Conservation (phyloP, 129 eudicot species). For the Escallonia rubra region DNA sequence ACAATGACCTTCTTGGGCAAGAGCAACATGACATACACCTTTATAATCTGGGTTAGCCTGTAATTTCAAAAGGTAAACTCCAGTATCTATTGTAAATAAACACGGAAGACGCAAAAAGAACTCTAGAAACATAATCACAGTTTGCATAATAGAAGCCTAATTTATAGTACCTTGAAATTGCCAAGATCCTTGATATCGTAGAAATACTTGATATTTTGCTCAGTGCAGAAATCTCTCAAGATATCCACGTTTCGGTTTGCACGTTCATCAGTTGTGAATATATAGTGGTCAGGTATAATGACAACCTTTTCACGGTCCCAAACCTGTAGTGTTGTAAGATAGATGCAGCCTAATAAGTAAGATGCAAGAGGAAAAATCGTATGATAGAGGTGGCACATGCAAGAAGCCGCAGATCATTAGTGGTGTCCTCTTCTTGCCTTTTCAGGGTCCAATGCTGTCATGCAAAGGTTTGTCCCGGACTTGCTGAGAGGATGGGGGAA, state of each 20-base stretch:
- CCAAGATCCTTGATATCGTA: constrained; percentile 91
- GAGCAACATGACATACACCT: constrained; percentile 99
- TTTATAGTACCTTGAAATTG: constrained; percentile 61
- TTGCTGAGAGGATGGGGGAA: too few relatives aligned
- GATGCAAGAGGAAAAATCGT: neutral
- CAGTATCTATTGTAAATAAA: constrained; percentile 4
- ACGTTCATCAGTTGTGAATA: constrained; percentile 82
- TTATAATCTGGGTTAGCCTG: constrained; percentile 98
- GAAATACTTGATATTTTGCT: constrained; percentile 84
- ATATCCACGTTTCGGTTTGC: constrained; percentile 94
- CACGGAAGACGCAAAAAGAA: neutral
- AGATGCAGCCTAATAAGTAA: neutral
- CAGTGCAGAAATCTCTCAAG: constrained; percentile 77
- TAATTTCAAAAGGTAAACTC: constrained; percentile 3
- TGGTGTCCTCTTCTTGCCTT: too few relatives aligned
- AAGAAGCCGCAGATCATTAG: too few relatives aligned
- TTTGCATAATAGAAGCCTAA: neutral
- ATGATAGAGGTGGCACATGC: too few relatives aligned
- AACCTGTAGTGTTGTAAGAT: constrained; percentile 34
- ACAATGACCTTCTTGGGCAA: constrained; percentile 99
- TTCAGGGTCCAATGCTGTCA: too few relatives aligned
- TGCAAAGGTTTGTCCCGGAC: too few relatives aligned
- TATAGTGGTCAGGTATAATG: constrained; percentile 92
- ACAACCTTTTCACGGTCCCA: constrained; percentile 98
- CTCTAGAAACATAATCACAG: neutral